A percentile compares a stretch with the other conserved stretches of the same genome.
phyloP scores from a whole-genome alignment of 2,329 filamentous ascomycete genomes.

The Allantophomopsis cytisporea region DNA sequence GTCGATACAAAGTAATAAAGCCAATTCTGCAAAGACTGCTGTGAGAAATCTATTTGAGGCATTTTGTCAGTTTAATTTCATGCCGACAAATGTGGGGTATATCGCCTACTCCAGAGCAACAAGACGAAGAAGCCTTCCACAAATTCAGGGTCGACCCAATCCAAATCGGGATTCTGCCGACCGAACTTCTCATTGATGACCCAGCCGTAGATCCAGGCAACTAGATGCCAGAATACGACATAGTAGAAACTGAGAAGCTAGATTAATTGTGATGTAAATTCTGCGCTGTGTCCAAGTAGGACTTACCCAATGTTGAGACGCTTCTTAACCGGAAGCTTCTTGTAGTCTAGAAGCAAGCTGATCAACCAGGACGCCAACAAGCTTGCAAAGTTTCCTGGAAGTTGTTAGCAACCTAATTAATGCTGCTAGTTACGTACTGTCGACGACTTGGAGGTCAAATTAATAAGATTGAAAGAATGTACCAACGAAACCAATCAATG shows the following conservation, averaged over 20 bases:
- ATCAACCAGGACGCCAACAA: too few relatives aligned
- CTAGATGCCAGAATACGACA: slow-evolving; percentile 41
- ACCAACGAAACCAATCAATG: slow-evolving; percentile 36
- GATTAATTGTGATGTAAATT: background rate
- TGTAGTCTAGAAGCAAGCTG: too few relatives aligned
- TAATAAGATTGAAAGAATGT: slow-evolving; percentile 30
- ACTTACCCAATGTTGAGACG: slow-evolving; percentile 49
- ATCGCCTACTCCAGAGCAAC: slow-evolving; percentile 33
- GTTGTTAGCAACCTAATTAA: too few relatives aligned
- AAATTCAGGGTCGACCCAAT: slow-evolving; percentile 50
- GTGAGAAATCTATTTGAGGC: slow-evolving; percentile 23
- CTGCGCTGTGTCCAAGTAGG: too few relatives aligned
- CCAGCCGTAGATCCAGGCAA: slow-evolving; percentile 37
- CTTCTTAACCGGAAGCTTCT: slow-evolving; percentile 22
- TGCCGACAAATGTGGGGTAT: background rate
- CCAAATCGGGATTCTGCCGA: slow-evolving; percentile 40
- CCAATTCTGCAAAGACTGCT: slow-evolving; percentile 40
- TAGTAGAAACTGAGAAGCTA: slow-evolving; percentile 24
- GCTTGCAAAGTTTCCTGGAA: too few relatives aligned
- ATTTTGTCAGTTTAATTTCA: background rate
- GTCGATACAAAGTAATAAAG: slow-evolving; percentile 40
- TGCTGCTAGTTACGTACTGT: too few relatives aligned
- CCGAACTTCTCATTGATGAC: slow-evolving; percentile 40
- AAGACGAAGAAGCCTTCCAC: slow-evolving; percentile 52
- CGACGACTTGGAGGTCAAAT: slow-evolving; percentile 3